phyloP scores from a whole-genome alignment of 805 yeast genomes.

The Torulaspora microellipsoides region DNA sequence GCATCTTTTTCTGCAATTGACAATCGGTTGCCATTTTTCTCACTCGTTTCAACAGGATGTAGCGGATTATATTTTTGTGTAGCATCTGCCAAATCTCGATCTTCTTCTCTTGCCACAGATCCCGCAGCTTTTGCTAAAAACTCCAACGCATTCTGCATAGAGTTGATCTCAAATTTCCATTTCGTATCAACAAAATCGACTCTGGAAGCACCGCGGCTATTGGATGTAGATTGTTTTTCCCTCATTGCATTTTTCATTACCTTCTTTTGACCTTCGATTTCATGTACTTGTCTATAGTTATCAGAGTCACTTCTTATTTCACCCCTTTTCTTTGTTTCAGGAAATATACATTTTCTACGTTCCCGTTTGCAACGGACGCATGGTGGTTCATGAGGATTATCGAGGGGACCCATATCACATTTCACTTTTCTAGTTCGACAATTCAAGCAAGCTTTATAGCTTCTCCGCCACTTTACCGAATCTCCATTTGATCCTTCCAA shows the following conservation, averaged over 20 bases:
- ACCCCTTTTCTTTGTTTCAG: constrained; percentile 26
- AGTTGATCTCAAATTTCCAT: constrained; percentile 29
- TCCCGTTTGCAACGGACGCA: constrained; percentile 84
- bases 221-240: neutral
- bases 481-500: no score
- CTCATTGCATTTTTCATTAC: neutral
- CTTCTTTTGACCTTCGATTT: neutral
- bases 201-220: neutral
- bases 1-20: neutral
- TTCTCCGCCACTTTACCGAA: constrained; percentile 46
- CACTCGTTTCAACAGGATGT: no score
- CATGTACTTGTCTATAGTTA: neutral
- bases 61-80: neutral
- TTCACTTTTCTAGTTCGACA: constrained; percentile 81
- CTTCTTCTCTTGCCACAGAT: constrained; percentile 60
- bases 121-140: constrained; percentile 79
- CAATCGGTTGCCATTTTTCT: no score
- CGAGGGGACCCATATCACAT: constrained; percentile 79
- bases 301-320: neutral
- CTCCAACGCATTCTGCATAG: constrained; percentile 58
- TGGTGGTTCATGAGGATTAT: constrained; percentile 70
- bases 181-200: constrained; percentile 2
- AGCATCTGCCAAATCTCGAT: constrained; percentile 1
- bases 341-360: constrained; percentile 71
- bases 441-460: constrained; percentile 78